Evolutionary conservation across 345 rosid species (phyloP), one percentile per base, ranked within the genome.

Genomic region (Gossypium anomalum): DNA sequence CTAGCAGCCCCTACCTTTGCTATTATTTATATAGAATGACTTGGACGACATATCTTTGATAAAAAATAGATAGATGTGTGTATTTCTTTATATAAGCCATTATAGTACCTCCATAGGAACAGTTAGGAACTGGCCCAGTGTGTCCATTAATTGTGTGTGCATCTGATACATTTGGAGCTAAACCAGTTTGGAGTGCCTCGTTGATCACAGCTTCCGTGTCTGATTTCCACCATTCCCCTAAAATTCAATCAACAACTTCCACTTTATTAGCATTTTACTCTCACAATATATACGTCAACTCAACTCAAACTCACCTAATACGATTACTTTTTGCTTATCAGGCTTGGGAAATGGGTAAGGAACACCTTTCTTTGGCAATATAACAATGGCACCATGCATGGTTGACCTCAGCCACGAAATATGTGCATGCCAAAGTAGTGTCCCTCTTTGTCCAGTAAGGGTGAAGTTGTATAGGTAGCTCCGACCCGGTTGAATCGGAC

Each of bases 151-250:
- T 86, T 66, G 88, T 86, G 81, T 90, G 94, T 27, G 92, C 81
- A 76, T 90, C 92, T 15, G 93, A 92, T 55, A 83, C 14, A 81
- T 90, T 92, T 43, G 94, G 93, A 11, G 97, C 64, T 67, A 84
- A 41, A 69, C 94, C 94, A 34, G 82, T 64, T 53, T 79, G 78
- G 58, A 77, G 71, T 2, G 92, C 76, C 67, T 87, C 90, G 5
- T 61, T 84, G 65, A 90, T 49, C 73, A 92, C 84, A 43, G 86
- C 84, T 81, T 92, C 93, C 38, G 87, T 88, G 79, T 90, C 89
- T 4, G 87, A 81, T 78, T 90, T 92, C 94, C 93, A 92, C 97
- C 97, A 92, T 83, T 92, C 94, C 44, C 90, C 97, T 92, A 25
- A 25, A 67, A 57, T 65, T 71, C 41, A 47, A 68, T 57, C 9